These are phyloP conservation scores for Spiraea crenata DNA, from an alignment of 331 rosid species.

Conservation along the genomic window DNA sequence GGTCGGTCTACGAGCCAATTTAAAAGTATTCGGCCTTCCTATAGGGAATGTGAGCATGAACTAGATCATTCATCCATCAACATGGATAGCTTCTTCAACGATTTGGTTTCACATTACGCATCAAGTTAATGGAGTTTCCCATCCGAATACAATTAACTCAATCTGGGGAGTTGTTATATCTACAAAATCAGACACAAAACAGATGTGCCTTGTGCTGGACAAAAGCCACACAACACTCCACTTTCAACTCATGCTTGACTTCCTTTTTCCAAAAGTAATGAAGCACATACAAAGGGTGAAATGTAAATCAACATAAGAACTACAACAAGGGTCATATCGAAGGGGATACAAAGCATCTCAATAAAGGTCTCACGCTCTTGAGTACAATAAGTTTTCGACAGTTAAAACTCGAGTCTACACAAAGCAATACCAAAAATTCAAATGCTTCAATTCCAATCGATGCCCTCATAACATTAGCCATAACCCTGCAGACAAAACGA, in stretches of 20 bases:
- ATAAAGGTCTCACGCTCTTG: conserved; percentile 4
- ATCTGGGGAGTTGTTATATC: too few relatives aligned
- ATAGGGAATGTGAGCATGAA: too few relatives aligned
- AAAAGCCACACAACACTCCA: neutral
- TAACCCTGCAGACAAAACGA: neutral
- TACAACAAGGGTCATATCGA: neutral
- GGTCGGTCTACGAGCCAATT: neutral
- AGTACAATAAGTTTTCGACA: conserved; percentile 3
- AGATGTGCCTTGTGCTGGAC: too few relatives aligned
- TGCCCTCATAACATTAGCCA: conserved; percentile 3
- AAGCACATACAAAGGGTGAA: neutral
- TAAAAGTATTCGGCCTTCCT: neutral
- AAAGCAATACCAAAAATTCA: conserved; percentile 1
- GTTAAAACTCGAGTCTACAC: neutral
- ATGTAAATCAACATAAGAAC: neutral
- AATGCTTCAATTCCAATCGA: conserved; percentile 7
- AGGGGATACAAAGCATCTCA: neutral
- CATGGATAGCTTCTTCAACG: too few relatives aligned
- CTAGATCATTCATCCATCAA: too few relatives aligned
- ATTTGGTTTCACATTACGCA: too few relatives aligned
- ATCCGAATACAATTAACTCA: too few relatives aligned
- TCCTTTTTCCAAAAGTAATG: neutral
- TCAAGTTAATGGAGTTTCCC: too few relatives aligned
- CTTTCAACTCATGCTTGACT: neutral
- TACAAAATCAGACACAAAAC: neutral